phyloP scores from a whole-genome alignment of 2,329 filamentous ascomycete genomes.

The Clarireedia homoeocarpa region DNA sequence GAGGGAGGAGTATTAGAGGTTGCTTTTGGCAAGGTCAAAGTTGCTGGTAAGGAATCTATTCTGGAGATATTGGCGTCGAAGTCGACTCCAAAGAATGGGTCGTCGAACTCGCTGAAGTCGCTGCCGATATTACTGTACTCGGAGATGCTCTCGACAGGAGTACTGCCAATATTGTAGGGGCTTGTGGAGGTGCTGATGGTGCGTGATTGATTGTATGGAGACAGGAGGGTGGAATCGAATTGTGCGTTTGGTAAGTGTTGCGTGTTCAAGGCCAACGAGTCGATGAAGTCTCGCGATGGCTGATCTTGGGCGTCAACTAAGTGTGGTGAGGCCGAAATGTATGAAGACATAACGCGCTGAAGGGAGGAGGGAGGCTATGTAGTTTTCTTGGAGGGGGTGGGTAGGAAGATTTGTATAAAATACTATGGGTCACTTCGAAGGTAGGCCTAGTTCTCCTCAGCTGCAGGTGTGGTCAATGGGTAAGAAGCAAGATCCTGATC shows the following conservation, averaged over 20 bases:
- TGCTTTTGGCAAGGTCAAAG: conserved; percentile 12
- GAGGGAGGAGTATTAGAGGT: conserved; percentile 12
- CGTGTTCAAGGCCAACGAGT: conserved; percentile 19
- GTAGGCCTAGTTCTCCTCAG: conserved; percentile 13
- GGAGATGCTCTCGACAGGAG: conserved; percentile 24
- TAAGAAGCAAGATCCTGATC: conserved; percentile 19
- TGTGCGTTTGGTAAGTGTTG: conserved; percentile 16
- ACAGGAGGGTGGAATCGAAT: conserved; percentile 20
- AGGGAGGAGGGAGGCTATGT: conserved; percentile 25
- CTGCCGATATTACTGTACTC: conserved; percentile 27
- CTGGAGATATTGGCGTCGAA: conserved; percentile 25
- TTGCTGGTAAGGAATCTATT: conserved; percentile 17
- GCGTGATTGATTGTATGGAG: conserved; percentile 24
- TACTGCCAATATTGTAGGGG: conserved; percentile 22
- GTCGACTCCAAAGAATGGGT: conserved; percentile 30
- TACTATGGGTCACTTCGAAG: conserved; percentile 5
- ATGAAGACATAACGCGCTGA: conserved; percentile 27
- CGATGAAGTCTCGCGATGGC: conserved; percentile 19
- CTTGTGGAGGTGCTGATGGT: conserved; percentile 25
- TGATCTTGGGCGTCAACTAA: conserved; percentile 21
- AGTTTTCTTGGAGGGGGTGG: conserved; percentile 5
- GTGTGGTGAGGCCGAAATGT: conserved; percentile 17
- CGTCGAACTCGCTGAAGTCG: conserved; percentile 25
- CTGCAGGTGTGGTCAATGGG: conserved; percentile 19
- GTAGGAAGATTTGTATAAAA: conserved; percentile 14